These are phyloP conservation scores for Coniochaeta pulveracea DNA, from an alignment of 2,329 filamentous ascomycete genomes.

Conservation along the genomic window DNA sequence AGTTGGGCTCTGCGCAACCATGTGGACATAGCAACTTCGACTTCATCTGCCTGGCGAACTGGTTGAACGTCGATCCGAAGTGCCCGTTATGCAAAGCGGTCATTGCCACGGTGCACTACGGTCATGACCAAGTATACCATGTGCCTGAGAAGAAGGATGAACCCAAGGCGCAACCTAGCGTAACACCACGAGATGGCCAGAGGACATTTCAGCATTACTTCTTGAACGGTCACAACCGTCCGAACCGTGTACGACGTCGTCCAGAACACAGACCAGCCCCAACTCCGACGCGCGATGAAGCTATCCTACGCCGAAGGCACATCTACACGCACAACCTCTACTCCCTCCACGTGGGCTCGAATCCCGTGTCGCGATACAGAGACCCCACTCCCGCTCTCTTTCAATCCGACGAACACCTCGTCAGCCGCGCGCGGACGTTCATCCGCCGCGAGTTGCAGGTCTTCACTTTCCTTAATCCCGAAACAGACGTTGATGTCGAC, in stretches of 20 bases:
- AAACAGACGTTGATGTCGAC: slow-evolving; percentile 8
- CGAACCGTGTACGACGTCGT: not conserved
- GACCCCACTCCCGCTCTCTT: slow-evolving; percentile 56
- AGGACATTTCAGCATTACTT: slow-evolving; percentile 3
- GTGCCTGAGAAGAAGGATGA: slow-evolving; percentile 21
- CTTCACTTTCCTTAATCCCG: slow-evolving; percentile 54
- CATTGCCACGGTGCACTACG: slow-evolving; percentile 52
- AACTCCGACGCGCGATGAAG: slow-evolving; percentile 16
- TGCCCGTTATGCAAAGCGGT: slow-evolving; percentile 69
- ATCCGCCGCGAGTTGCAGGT: slow-evolving; percentile 75
- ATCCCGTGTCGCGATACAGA: slow-evolving; percentile 63
- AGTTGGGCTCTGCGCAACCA: slow-evolving; percentile 59
- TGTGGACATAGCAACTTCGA: slow-evolving; percentile 78
- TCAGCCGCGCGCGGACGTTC: slow-evolving; percentile 70
- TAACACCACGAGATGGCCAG: not conserved
- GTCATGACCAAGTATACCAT: slow-evolving; percentile 40
- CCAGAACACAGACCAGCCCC: slow-evolving; percentile 6
- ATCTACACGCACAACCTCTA: slow-evolving; percentile 65
- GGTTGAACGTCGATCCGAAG: slow-evolving; percentile 59
- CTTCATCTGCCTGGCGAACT: slow-evolving; percentile 72
- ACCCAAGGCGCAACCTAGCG: not conserved
- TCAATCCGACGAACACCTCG: slow-evolving; percentile 49
- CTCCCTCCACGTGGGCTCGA: slow-evolving; percentile 74
- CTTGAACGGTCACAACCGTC: slow-evolving; percentile 1
- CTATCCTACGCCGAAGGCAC: slow-evolving; percentile 49